These are phyloP conservation scores for Trametes hirsuta DNA, from an alignment of 1,284 basidiomycete genomes.

Conservation along the genomic window DNA sequence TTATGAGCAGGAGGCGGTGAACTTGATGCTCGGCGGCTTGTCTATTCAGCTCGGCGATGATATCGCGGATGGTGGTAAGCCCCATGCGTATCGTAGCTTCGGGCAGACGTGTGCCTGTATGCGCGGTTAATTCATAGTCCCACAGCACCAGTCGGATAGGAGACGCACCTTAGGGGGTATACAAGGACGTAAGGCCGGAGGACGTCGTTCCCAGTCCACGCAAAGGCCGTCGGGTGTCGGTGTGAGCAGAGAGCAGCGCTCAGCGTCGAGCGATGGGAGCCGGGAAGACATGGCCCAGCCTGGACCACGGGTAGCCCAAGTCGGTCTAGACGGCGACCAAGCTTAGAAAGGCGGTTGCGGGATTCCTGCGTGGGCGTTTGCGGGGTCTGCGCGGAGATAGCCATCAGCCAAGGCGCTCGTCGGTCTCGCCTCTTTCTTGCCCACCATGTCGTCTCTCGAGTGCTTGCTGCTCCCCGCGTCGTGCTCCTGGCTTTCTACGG, in stretches of 20 bases:
- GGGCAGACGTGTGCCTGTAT: neutral
- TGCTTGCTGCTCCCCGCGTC: neutral
- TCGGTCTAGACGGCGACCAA: slow-evolving; percentile 12
- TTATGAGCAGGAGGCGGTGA: slow-evolving; percentile 23
- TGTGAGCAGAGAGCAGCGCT: neutral
- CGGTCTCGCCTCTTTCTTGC: neutral
- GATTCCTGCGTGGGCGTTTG: slow-evolving; percentile 11
- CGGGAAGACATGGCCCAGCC: slow-evolving; percentile 7
- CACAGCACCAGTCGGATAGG: neutral
- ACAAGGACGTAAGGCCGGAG: neutral
- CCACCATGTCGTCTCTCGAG: neutral
- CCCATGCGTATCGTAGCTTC: slow-evolving; percentile 9
- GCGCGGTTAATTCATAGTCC: neutral
- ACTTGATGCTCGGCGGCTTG: slow-evolving; percentile 26
- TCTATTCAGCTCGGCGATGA: slow-evolving; percentile 27
- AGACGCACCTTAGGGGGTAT: neutral
- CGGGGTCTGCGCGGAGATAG: slow-evolving; percentile 11
- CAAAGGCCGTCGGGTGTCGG: neutral
- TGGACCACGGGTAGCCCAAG: neutral
- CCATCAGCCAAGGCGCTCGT: slow-evolving; percentile 1
- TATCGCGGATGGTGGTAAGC: slow-evolving; percentile 23
- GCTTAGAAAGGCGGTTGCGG: neutral
- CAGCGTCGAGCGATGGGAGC: neutral
- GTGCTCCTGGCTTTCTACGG: neutral
- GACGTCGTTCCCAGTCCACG: neutral